Evolutionary conservation across 139 green algal species (phyloP).

Genomic region (Chlorella vulgaris): DNA sequence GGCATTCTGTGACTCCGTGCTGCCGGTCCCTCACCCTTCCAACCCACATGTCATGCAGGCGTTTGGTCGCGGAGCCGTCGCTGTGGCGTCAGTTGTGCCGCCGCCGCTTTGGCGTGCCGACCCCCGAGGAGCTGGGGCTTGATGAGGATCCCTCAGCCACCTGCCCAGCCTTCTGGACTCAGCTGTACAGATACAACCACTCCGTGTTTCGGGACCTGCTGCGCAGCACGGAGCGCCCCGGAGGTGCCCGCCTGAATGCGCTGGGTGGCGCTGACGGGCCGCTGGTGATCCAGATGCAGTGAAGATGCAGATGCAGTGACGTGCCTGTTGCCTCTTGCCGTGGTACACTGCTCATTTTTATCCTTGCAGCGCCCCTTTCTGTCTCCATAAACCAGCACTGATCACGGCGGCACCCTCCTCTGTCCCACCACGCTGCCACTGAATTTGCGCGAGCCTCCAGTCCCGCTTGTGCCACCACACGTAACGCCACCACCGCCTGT

Average conservation of each 20-base stretch:
- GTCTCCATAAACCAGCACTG: too few species aligned
- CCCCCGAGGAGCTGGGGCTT: not conserved
- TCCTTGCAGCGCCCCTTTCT: too few species aligned
- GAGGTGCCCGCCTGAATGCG: not conserved
- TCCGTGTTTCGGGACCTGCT: not conserved
- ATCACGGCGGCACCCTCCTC: too few species aligned
- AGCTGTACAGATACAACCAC: conserved; percentile 44
- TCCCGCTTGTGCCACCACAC: too few species aligned
- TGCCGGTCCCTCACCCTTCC: not conserved
- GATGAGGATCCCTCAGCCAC: not conserved
- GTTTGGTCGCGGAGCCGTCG: conserved; percentile 6
- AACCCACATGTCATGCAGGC: conserved; percentile 1
- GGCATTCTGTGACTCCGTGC: too few species aligned
- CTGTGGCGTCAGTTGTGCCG: conserved; percentile 44
- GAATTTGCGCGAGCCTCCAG: too few species aligned
- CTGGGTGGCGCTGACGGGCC: not conserved
- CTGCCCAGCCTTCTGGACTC: conserved; percentile 29
- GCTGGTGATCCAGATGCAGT: conserved; percentile 18
- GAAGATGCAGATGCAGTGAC: not conserved
- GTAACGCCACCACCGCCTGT: too few species aligned
- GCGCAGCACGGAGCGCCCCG: not conserved
- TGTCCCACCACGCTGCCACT: too few species aligned
- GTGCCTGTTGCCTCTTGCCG: too few species aligned
- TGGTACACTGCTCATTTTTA: too few species aligned
- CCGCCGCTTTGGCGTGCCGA: conserved; percentile 33